Evolutionary conservation across 805 yeast species (phyloP).

Genomic region (Tanozyma kutaoensis): DNA sequence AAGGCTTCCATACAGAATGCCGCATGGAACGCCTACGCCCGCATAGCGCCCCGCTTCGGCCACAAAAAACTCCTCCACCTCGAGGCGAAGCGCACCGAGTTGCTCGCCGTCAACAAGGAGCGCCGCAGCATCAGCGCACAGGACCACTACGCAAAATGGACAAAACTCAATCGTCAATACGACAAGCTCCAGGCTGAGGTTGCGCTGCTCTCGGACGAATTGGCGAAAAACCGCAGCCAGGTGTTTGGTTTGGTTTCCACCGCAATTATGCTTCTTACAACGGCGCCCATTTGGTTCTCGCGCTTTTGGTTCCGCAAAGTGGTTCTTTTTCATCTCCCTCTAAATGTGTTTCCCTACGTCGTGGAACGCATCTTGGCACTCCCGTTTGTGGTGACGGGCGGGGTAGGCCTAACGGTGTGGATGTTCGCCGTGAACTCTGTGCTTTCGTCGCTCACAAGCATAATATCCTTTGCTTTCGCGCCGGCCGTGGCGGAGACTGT

Average conservation of each 20-base stretch:
- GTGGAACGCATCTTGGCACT: conserved; percentile 47
- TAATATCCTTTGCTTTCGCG: no score
- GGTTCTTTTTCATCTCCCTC: conserved; percentile 47
- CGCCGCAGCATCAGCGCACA: conserved; percentile 65
- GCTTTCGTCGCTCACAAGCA: conserved; percentile 7
- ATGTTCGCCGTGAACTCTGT: conserved; percentile 28
- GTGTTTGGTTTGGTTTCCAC: conserved; percentile 20
- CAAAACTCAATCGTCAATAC: conserved; percentile 66
- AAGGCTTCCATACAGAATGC: conserved; percentile 14
- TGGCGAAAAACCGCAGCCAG: conserved; percentile 20
- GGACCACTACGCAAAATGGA: conserved; percentile 94
- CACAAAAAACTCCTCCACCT: conserved; percentile 14
- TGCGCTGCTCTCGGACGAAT: conserved; percentile 22
- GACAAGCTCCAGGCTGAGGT: conserved; percentile 46
- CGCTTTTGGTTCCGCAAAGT: conserved; percentile 40
- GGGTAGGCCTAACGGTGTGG: conserved; percentile 50
- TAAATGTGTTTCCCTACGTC: conserved; percentile 38
- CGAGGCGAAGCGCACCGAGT: conserved; percentile 24
- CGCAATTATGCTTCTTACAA: conserved; percentile 23
- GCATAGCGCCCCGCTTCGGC: conserved; percentile 18
- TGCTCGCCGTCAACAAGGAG: conserved; percentile 33
- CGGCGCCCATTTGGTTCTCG: conserved; percentile 33
- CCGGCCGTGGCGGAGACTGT: no score
- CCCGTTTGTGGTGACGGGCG: conserved; percentile 50
- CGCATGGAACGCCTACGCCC: conserved; percentile 25